A percentile compares a stretch with the other conserved stretches of the same genome.
Evolutionary conservation across 2,329 filamentous ascomycete genomes (phyloP).

Genomic region (Pestalotiopsis sp.): DNA sequence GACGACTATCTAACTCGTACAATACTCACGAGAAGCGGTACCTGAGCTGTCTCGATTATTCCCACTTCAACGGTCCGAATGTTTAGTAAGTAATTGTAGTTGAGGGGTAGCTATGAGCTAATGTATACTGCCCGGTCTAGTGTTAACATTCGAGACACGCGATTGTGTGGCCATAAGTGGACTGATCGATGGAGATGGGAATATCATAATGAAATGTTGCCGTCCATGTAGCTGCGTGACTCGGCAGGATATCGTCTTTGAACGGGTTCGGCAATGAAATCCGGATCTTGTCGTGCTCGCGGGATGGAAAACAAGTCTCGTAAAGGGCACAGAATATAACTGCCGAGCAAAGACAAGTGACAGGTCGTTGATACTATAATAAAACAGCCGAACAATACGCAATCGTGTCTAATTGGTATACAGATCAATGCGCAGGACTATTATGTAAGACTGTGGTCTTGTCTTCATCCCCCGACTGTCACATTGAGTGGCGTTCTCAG

Average conservation of each 20-base stretch:
- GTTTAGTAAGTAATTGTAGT: no score
- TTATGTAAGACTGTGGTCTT: neutral
- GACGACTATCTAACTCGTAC: no score
- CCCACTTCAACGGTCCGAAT: no score
- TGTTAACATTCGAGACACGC: neutral
- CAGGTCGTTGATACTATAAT: neutral
- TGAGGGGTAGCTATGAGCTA: no score
- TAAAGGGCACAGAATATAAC: neutral
- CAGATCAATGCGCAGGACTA: neutral
- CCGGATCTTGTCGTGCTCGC: neutral
- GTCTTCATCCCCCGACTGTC: neutral
- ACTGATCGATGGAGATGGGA: neutral
- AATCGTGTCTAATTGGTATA: neutral
- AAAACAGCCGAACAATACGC: neutral
- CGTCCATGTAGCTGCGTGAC: neutral
- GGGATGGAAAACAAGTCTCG: neutral
- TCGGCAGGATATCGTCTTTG: neutral
- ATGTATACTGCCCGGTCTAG: no score
- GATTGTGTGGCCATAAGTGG: neutral
- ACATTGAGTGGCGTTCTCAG: no score
- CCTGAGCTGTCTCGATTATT: no score
- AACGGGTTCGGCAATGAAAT: neutral
- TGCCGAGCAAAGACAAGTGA: neutral
- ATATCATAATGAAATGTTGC: neutral
- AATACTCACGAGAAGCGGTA: no score